Evolutionary conservation across 2,329 filamentous ascomycete genomes (phyloP).

Genomic region (Trichoderma oligosporum): DNA sequence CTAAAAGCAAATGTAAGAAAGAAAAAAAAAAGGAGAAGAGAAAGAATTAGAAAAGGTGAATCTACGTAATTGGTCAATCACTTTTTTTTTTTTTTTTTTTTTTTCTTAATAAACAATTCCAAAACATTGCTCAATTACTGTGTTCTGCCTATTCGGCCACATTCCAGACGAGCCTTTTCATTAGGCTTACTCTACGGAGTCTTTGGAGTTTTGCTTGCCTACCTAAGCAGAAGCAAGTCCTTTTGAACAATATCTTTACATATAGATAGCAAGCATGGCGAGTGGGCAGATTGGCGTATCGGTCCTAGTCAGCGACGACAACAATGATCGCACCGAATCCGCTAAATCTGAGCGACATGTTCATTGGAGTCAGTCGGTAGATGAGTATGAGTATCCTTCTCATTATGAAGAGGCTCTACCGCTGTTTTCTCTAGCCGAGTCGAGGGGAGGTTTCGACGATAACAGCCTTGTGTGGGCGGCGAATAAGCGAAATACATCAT

Average conservation of each 20-base stretch:
- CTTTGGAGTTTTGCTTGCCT: neutral
- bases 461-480: conserved; percentile 7
- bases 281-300: neutral
- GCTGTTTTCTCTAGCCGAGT: conserved; percentile 7
- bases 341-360: conserved; percentile 10
- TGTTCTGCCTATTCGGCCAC: no score
- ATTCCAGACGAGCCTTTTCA: no score
- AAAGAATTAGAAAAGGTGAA: neutral
- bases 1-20: neutral
- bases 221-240: neutral
- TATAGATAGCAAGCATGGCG: neutral
- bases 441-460: neutral
- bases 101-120: no score
- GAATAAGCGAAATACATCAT: neutral
- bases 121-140: neutral
- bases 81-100: no score
- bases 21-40: neutral
- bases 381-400: neutral
- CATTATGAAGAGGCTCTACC: conserved; percentile 6
- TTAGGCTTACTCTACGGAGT: neutral
- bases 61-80: neutral
- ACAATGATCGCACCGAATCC: neutral
- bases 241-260: neutral
- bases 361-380: conserved; percentile 11
- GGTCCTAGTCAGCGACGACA: neutral